Conservation (phyloP, 2,329 filamentous ascomycete species). For the Gyromitra esculenta region DNA sequence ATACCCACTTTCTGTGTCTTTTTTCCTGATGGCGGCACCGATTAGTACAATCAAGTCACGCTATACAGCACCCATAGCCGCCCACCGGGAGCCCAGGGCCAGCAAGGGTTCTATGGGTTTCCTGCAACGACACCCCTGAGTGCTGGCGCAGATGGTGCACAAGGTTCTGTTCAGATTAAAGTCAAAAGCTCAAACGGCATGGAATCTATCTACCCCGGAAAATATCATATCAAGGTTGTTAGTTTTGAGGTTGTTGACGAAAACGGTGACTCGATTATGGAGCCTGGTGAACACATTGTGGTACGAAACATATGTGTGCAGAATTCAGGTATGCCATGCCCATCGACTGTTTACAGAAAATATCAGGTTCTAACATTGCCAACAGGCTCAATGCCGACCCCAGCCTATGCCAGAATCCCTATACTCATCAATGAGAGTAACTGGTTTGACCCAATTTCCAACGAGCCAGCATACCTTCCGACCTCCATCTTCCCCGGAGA, state of each 20-base stretch:
- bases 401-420: conserved; percentile 37
- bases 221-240: conserved; percentile 38
- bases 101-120: conserved; percentile 20
- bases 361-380: not conserved
- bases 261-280: conserved; percentile 45
- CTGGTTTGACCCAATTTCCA: conserved; percentile 46
- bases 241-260: conserved; percentile 50
- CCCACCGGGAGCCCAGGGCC: conserved; percentile 22
- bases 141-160: conserved; percentile 25
- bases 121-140: conserved; percentile 1
- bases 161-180: conserved; percentile 42
- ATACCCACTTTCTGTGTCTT: not conserved
- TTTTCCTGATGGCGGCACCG: not conserved
- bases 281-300: conserved; percentile 47
- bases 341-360: no score
- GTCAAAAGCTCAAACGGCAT: conserved; percentile 46
- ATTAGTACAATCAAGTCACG: conserved; percentile 36
- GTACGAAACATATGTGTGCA: conserved; percentile 47
- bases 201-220: conserved; percentile 29
- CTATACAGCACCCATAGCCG: conserved; percentile 36
- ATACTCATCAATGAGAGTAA: conserved; percentile 27
- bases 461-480: conserved; percentile 45
- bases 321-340: conserved; percentile 26
- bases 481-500: conserved; percentile 46
- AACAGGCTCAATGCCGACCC: conserved; percentile 47